phyloP scores from a whole-genome alignment of 805 yeast genomes.

The Metahyphopichia silvanorum region DNA sequence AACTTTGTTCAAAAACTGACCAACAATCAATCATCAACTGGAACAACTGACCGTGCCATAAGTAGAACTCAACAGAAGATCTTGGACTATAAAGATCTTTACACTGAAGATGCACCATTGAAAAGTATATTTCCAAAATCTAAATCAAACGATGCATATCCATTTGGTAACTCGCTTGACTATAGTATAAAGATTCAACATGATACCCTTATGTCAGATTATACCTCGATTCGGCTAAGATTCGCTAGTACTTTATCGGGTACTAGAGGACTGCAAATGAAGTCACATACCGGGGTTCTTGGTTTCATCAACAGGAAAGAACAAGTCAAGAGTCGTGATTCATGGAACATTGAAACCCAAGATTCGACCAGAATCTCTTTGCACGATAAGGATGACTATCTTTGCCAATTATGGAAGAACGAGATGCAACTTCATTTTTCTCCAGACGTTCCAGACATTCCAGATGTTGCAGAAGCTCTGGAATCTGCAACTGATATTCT shows the following conservation, averaged over 20 bases:
- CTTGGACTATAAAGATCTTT: conserved; percentile 30
- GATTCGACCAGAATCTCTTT: too few species aligned
- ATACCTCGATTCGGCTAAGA: conserved; percentile 33
- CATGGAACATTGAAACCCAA: too few species aligned
- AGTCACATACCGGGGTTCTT: conserved; percentile 20
- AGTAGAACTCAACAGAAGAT: conserved; percentile 34
- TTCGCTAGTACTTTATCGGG: conserved; percentile 16
- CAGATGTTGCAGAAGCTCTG: too few species aligned
- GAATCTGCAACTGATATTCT: too few species aligned
- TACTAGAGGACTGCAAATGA: conserved; percentile 4
- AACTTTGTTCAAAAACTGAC: conserved; percentile 26
- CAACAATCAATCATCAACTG: conserved; percentile 5
- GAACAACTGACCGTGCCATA: conserved; percentile 5
- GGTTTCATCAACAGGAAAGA: conserved; percentile 26
- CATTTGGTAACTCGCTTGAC: conserved; percentile 6
- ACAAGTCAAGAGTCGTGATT: too few species aligned
- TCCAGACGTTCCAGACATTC: too few species aligned
- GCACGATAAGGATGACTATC: too few species aligned
- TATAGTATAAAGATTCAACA: conserved; percentile 31
- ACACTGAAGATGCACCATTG: conserved; percentile 9
- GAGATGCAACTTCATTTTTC: too few species aligned
- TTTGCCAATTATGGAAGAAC: too few species aligned
- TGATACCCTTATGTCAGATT: conserved; percentile 33
- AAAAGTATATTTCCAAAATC: conserved; percentile 1
- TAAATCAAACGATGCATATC: conserved; percentile 1